Evolutionary conservation across 257 asterid species (phyloP).

Genomic region (Nicotiana benthamiana): DNA sequence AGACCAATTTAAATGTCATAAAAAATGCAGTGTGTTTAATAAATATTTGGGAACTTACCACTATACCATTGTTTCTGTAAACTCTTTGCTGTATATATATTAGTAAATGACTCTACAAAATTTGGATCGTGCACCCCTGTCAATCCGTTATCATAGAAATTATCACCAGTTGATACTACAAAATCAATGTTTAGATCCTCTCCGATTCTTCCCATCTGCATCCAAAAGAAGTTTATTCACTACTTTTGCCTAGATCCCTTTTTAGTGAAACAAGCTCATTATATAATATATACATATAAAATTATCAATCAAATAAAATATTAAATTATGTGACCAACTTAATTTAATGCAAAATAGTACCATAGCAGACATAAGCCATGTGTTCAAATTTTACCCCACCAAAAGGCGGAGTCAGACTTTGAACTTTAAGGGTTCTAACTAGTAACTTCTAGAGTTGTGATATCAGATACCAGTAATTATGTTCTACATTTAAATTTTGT

Average conservation of each 20-base stretch:
- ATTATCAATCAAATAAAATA: not conserved
- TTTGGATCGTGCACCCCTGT: constrained; percentile 53
- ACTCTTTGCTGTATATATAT: constrained; percentile 69
- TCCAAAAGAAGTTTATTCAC: not conserved
- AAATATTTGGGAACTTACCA: constrained; percentile 26
- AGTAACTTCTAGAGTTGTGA: too few species aligned
- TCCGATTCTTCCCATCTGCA: constrained; percentile 89
- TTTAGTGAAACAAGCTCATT: not conserved
- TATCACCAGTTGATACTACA: constrained; percentile 88
- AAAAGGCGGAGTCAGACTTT: too few species aligned
- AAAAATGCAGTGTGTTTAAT: not conserved
- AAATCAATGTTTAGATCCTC: constrained; percentile 61
- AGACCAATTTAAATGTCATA: not conserved
- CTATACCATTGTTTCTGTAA: constrained; percentile 83
- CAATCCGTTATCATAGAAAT: constrained; percentile 90
- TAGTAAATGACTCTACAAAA: constrained; percentile 66
- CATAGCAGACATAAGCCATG: not conserved
- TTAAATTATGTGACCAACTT: too few species aligned
- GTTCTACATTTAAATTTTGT: too few species aligned
- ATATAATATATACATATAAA: not conserved
- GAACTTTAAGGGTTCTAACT: too few species aligned
- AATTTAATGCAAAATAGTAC: not conserved
- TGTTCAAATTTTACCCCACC: too few species aligned
- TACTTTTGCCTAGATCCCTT: not conserved
- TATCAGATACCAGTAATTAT: too few species aligned